Evolutionary conservation across 129 eudicot species (phyloP).

Genomic region (Flaveria sonorensis): DNA sequence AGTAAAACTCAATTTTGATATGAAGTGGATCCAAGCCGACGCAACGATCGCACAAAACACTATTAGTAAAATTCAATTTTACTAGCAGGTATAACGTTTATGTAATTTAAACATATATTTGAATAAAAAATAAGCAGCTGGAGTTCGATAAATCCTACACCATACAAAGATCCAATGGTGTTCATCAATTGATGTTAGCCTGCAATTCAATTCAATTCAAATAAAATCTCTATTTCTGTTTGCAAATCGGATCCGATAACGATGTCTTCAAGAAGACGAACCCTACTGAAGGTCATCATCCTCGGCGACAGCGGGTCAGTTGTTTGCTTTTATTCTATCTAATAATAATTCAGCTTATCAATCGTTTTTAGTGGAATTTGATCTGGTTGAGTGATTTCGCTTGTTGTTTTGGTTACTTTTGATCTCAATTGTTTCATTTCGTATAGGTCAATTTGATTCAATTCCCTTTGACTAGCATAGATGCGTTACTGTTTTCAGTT

Average conservation of each 20-base stretch:
- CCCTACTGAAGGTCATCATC: slow-evolving; percentile 88
- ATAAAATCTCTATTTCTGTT: neutral
- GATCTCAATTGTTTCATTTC: neutral
- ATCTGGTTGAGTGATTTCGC: too few species aligned
- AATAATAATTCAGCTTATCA: slow-evolving; percentile 4
- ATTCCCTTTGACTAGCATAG: slow-evolving; percentile 1
- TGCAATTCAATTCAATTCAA: neutral
- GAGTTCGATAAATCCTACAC: slow-evolving; percentile 16
- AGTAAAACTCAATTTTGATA: too few species aligned
- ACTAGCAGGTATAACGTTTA: too few species aligned
- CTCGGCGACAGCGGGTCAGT: slow-evolving; percentile 98
- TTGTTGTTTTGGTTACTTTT: neutral
- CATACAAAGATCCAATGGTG: slow-evolving; percentile 10
- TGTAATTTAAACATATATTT: neutral
- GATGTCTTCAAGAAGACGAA: slow-evolving; percentile 84
- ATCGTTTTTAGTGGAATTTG: neutral
- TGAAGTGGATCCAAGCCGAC: too few species aligned
- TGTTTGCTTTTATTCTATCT: neutral
- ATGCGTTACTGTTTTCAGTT: neutral
- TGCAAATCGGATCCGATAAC: slow-evolving; percentile 17
- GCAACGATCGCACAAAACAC: too few species aligned
- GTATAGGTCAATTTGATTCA: slow-evolving; percentile 2
- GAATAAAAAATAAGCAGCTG: neutral
- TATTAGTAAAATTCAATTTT: too few species aligned
- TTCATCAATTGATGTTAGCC: neutral